Evolutionary conservation across 1,284 basidiomycete genomes (phyloP), one percentile per base, ranked within the genome.

Genomic region (Ustilago bromivora): DNA sequence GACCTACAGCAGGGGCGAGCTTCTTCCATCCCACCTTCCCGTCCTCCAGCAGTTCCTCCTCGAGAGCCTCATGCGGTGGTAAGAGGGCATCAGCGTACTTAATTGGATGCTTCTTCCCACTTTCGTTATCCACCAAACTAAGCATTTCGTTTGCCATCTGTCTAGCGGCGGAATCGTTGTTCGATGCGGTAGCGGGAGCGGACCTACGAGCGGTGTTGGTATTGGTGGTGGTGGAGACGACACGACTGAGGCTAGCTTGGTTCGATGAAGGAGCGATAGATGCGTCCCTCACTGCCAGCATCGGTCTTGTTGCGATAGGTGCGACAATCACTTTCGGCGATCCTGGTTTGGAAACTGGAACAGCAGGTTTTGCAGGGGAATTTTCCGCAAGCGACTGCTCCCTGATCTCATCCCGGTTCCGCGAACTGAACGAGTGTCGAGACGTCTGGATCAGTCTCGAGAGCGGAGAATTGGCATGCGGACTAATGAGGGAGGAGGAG

Each of bases 371-470:
- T 10, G 15, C 31, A 32, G 51, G 17, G 10, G 31, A 51, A 6
- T 35, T 28, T 8, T 6, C n/a, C n/a, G 28, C 4, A 23, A 51
- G 28, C 4, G 31, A 34, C 19, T 54, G 58, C 43, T 64, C 47
- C 19, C 54, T 43, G 6, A 58, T 17, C 7, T 66, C 69, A 19
- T 71, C 63, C 10, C 63, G 57, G 36, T 34, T 61, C 35, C 65
- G 49, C 28, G 61, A 67, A 59, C 71, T 64, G 55, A 73, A 64
- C 15, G 61, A 65, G 13, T 73, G 69, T 40, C 74, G 35, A 11
- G 74, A 76, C 1, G 65, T 66, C 23, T 71, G 74, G n/a, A 76
- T 76, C 23, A 76, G 31, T 7, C 67, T 49, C 0, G 69, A 65
- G 1, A 76, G 57, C 15, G 74, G 74, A 11, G 74, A 76, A 10